These are phyloP conservation scores for Epichloe hybrida DNA, from an alignment of 2,329 filamentous ascomycete species.

Conservation along the genomic window DNA sequence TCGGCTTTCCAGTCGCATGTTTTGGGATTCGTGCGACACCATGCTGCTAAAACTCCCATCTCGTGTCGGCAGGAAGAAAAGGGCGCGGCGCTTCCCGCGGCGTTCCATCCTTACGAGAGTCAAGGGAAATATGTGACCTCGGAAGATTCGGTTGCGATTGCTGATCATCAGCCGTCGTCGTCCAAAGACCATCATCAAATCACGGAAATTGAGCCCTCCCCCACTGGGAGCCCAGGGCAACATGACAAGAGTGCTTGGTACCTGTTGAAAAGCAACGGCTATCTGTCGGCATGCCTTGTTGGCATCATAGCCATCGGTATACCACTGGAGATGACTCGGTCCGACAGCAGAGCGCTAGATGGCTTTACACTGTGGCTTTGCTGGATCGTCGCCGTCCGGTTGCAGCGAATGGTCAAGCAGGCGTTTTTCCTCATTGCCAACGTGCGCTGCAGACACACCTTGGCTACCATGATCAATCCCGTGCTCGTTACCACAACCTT, in stretches of 20 bases:
- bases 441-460: constrained; percentile 13
- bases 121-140: constrained; percentile 1
- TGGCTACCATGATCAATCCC: constrained; percentile 31
- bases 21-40: background rate
- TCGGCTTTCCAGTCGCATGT: background rate
- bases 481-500: constrained; percentile 33
- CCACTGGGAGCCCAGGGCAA: background rate
- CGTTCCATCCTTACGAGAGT: background rate
- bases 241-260: constrained; percentile 2
- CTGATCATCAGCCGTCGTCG: background rate
- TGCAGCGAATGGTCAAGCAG: constrained; percentile 24
- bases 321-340: constrained; percentile 22
- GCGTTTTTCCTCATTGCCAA: background rate
- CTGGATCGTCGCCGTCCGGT: constrained; percentile 30
- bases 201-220: background rate
- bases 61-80: background rate
- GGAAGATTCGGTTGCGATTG: background rate
- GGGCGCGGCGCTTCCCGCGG: background rate
- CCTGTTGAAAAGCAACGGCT: constrained; percentile 7
- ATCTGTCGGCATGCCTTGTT: constrained; percentile 18
- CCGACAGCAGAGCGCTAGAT: constrained; percentile 29
- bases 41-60: background rate
- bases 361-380: constrained; percentile 32
- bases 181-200: background rate
- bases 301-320: constrained; percentile 25